Evolutionary conservation across 2,329 filamentous ascomycete genomes (phyloP), one percentile per base, ranked within the genome.

Genomic region (Rhynchosporium secalis): DNA sequence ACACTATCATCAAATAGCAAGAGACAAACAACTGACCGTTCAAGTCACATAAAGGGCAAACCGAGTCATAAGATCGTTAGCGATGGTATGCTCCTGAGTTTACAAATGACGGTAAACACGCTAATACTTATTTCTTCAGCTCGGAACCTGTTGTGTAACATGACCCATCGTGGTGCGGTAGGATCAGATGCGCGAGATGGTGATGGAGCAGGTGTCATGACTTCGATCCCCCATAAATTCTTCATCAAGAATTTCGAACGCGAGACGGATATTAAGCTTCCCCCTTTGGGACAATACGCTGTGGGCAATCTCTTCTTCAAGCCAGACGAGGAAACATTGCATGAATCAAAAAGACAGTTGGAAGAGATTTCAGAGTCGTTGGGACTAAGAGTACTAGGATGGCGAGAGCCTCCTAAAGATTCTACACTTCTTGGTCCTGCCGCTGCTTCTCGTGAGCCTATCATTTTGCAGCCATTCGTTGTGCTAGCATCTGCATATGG

Each of bases 241-340:
- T 98, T 99, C 77, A 83, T 96, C 76, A 99, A 98, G 84, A 96
- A 98, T 78, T 98, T 98, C 77, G 92, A 91, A 77, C 89, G 89
- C 71, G 92, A 97, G 79, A 89, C 92, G 75, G 90, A 88, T 75
- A 88, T 95, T 75, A 89, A 92, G 78, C 83, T 99, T 67, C 95
- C 95, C 65, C 88, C 90, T 67, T 82, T 88, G 68, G 95, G 94
- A 72, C 92, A 98, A 79, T 99, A 99, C 80, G 95, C 95, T 65
- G 93, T 93, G 72, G 94, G 94, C 72, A 99, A 99, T 78, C 79
- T 99, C 73, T 99, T 99, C 81, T 97, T 99, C 83, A 98, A 97
- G 83, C 95, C 94, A 69, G 92, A 97, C 75, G 85, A 91, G 74
- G 90, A 96, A 79, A 89, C 91, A 70, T 80, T 97, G 75, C 89